Evolutionary conservation across 2,329 filamentous ascomycete species (phyloP).

Genomic region (Exophiala viscosa): DNA sequence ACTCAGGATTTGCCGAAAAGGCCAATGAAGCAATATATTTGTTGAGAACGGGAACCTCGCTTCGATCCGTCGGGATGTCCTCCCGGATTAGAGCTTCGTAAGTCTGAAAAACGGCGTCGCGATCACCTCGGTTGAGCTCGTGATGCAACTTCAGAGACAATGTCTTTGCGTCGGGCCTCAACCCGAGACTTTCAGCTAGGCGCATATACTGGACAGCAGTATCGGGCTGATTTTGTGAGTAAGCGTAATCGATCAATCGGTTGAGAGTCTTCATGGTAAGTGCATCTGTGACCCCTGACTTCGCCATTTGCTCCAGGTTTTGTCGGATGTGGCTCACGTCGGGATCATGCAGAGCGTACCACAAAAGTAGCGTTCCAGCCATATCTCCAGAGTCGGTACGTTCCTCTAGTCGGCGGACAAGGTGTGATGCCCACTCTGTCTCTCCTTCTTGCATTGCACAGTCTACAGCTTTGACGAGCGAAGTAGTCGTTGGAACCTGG

Average conservation of each 20-base stretch:
- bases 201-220: conserved; percentile 70
- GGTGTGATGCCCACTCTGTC: conserved; percentile 56
- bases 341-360: conserved; percentile 69
- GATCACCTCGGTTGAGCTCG: conserved; percentile 67
- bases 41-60: conserved; percentile 65
- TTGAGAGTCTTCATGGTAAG: conserved; percentile 75
- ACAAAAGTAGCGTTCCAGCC: conserved; percentile 65
- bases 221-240: conserved; percentile 65
- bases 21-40: conserved; percentile 68
- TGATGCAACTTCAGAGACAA: conserved; percentile 73
- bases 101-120: conserved; percentile 57
- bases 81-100: conserved; percentile 54
- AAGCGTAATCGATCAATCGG: conserved; percentile 67
- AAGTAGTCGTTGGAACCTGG: conserved; percentile 41
- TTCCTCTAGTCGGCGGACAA: conserved; percentile 12
- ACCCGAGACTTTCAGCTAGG: conserved; percentile 61
- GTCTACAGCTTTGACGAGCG: conserved; percentile 55
- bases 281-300: conserved; percentile 41
- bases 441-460: conserved; percentile 60
- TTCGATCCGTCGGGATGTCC: conserved; percentile 48
- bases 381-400: conserved; percentile 19
- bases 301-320: conserved; percentile 67
- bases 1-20: conserved; percentile 56
- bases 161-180: conserved; percentile 66
- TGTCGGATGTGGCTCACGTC: conserved; percentile 67